A percentile compares a stretch with the other conserved stretches of the same genome.
These are phyloP conservation scores for Ambrosia hybrid DNA, from an alignment of 140 eudicot species.

Conservation along the genomic window DNA sequence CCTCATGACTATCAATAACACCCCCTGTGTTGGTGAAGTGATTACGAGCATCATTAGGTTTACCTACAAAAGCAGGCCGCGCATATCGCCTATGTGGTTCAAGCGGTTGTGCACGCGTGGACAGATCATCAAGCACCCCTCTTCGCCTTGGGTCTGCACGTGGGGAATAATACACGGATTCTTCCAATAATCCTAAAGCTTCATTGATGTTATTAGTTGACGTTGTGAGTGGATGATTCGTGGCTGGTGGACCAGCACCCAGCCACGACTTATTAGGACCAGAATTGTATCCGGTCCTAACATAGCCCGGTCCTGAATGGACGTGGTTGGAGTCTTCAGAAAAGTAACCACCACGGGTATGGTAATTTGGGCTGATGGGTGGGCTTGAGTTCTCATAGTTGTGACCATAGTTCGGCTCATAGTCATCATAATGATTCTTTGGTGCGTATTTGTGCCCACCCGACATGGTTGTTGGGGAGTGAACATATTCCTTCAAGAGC, in stretches of 20 bases:
- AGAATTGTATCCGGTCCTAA: slow-evolving; percentile 10
- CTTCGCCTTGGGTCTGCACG: slow-evolving; percentile 32
- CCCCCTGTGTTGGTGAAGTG: background rate
- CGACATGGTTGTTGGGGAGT: slow-evolving; percentile 28
- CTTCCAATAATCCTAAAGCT: slow-evolving; percentile 31
- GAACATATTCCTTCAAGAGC: slow-evolving; percentile 34
- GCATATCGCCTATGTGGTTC: slow-evolving; percentile 36
- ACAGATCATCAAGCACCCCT: slow-evolving; percentile 32
- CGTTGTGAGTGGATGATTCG: slow-evolving; percentile 31
- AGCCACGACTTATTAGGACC: slow-evolving; percentile 19
- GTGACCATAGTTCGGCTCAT: background rate
- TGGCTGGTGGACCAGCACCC: slow-evolving; percentile 13
- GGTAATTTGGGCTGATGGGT: slow-evolving; percentile 13
- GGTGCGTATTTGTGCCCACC: slow-evolving; percentile 14
- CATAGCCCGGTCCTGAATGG: background rate
- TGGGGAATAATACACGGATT: slow-evolving; percentile 28
- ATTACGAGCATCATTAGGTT: slow-evolving; percentile 7
- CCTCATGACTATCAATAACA: background rate
- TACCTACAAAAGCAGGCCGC: slow-evolving; percentile 31
- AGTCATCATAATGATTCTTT: slow-evolving; percentile 3
- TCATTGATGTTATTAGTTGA: slow-evolving; percentile 17
- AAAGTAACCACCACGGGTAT: slow-evolving; percentile 15
- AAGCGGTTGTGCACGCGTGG: slow-evolving; percentile 31
- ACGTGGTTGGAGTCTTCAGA: slow-evolving; percentile 12
- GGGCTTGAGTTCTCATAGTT: slow-evolving; percentile 29